Base-by-base conservation (phyloP, 306 rosid genomes). In the Fagus sylvatica region DNA sequence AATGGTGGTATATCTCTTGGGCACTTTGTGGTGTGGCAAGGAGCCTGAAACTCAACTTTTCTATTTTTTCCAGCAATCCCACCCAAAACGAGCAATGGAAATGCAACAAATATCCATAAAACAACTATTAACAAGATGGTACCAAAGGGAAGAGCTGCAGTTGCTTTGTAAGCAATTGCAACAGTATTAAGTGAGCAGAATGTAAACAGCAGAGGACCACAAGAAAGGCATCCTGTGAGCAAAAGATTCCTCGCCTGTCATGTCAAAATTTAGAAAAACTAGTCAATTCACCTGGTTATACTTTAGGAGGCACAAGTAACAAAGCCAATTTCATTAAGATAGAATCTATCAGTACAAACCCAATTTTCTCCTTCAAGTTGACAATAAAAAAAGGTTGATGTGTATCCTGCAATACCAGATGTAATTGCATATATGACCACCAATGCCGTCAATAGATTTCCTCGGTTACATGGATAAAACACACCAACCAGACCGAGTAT, bases 71-170 rank as follows among this genome's bases (percentile, higher is more conserved):
- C 98, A 0, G 96, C 96, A 74, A 94, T 90, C 49, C 98, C 98
- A 82, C 98, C 98, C 89, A 94, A 82, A 46, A 94, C 96, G 73
- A 94, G 98, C 78, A 94, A 84, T 16, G 98, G 98, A 1, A 97
- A 89, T 28, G 98, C 90, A 54, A 92, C 98, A 82, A 94, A 62
- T 34, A 93, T 90, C 98, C 97, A 92, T 74, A 94, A 90, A 57
- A 94, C 92, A 69, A 92, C 90, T 84, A 94, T 92, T 79, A 94
- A 97, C 76, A 92, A 76, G 72, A 94, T 92, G 37, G 98, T 94
- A 72, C 98, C 98, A 77, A 94, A 90, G 46, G 98, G 98, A 77
- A 94, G 97, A 33, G 98, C 98, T 3, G 98, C 98, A 57, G 97
- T 94, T 79, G 97, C 98, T 55, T 80, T 89, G 66, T 94, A 94